Percentiles rank a stretch among this genome's conserved stretches.
Evolutionary conservation across 1,284 basidiomycete species (phyloP).

Genomic region (Cryptococcus sp.): DNA sequence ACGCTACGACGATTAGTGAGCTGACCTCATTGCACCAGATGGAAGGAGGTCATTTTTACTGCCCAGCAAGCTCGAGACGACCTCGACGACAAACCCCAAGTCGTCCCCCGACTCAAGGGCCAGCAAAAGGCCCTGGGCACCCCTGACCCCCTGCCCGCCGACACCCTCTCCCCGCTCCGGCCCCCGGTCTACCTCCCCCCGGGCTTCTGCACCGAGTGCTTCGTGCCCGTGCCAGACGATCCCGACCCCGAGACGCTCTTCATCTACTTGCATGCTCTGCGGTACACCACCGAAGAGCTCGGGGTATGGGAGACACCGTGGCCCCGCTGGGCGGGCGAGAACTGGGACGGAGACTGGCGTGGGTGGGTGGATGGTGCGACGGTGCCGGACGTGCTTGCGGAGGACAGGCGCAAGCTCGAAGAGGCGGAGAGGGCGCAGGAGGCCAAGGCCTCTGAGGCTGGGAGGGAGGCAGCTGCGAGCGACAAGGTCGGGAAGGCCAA

Average conservation of each 20-base stretch:
- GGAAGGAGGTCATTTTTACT: conserved; percentile 46
- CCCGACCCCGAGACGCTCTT: conserved; percentile 84
- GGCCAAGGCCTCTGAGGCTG: not conserved
- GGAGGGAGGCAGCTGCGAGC: not conserved
- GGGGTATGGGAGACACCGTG: conserved; percentile 49
- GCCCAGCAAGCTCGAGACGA: conserved; percentile 36
- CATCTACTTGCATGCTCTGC: conserved; percentile 87
- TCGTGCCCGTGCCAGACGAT: conserved; percentile 82
- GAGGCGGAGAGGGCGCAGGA: not conserved
- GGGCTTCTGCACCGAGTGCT: conserved; percentile 73
- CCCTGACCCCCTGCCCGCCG: conserved; percentile 25
- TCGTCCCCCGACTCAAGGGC: conserved; percentile 2
- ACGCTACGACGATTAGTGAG: not conserved
- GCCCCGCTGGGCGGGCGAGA: conserved; percentile 48
- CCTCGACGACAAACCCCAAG: conserved; percentile 13
- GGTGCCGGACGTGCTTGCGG: conserved; percentile 3
- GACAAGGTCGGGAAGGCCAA: not conserved
- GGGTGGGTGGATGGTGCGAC: conserved; percentile 39
- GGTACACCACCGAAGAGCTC: conserved; percentile 60
- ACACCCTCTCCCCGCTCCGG: conserved; percentile 25
- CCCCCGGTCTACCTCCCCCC: conserved; percentile 51
- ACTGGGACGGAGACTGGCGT: conserved; percentile 51
- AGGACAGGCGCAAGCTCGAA: conserved; percentile 1
- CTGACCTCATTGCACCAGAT: conserved; percentile 17
- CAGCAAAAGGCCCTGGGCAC: conserved; percentile 6